phyloP scores from a whole-genome alignment of 768 basidiomycete genomes.

The Calocybe indica region DNA sequence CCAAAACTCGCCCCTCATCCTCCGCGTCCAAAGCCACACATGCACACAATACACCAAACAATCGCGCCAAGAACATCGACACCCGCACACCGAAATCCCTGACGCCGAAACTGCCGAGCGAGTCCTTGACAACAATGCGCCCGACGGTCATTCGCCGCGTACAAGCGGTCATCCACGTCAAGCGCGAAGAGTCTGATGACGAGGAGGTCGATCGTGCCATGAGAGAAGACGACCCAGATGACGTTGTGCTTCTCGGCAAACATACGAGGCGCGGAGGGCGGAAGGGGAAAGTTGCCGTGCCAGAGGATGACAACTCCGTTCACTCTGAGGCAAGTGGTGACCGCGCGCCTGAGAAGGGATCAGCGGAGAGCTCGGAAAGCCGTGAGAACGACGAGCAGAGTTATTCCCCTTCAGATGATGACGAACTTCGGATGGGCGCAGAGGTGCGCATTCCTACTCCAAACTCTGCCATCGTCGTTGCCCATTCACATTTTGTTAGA shows the following conservation, averaged over 20 bases:
- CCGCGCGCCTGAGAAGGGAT: neutral
- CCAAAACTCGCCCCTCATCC: too few species aligned
- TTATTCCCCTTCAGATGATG: conserved; percentile 34
- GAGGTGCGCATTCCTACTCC: conserved; percentile 31
- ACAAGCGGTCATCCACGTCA: conserved; percentile 58
- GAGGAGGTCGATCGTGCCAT: conserved; percentile 8
- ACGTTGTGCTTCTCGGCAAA: neutral
- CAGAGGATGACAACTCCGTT: conserved; percentile 6
- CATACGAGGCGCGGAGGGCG: neutral
- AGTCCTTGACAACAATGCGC: neutral
- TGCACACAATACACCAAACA: too few species aligned
- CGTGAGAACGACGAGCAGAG: conserved; percentile 26
- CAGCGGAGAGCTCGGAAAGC: conserved; percentile 4
- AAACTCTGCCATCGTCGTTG: neutral
- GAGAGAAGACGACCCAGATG: conserved; percentile 2
- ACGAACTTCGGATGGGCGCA: conserved; percentile 57
- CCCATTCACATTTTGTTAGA: conserved; percentile 18
- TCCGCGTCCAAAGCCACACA: too few species aligned
- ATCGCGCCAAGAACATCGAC: too few species aligned
- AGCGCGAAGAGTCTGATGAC: conserved; percentile 53
- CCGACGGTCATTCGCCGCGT: conserved; percentile 56
- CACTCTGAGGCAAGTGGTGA: neutral
- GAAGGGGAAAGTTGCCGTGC: neutral
- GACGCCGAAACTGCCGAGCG: conserved; percentile 3
- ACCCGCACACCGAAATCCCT: conserved; percentile 3